Conservation (phyloP, 2,329 filamentous ascomycete genomes). For the Byssothecium circinans region DNA sequence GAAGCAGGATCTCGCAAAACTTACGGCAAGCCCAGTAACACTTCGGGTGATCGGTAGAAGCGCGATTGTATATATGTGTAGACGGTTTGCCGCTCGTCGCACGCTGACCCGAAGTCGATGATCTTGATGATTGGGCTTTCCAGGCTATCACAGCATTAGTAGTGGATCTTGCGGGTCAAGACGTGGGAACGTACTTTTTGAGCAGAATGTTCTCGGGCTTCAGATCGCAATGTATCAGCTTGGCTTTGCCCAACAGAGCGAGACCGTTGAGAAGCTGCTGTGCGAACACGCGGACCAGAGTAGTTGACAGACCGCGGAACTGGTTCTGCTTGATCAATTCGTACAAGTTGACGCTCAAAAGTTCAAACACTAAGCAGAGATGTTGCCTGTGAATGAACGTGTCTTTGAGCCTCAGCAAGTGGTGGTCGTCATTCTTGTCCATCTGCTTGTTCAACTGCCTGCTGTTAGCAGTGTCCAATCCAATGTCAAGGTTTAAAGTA, state of each 20-base stretch:
- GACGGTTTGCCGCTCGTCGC: constrained; percentile 96
- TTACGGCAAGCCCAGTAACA: constrained; percentile 83
- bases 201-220: constrained; percentile 98
- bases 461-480: constrained; percentile 19
- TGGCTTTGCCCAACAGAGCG: constrained; percentile 90
- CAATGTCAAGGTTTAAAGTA: constrained; percentile 3
- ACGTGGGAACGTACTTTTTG: constrained; percentile 69
- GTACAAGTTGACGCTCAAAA: constrained; percentile 96
- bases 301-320: constrained; percentile 95
- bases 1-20: constrained; percentile 18
- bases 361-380: constrained; percentile 92
- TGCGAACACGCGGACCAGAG: constrained; percentile 93
- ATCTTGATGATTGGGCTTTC: constrained; percentile 99
- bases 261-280: constrained; percentile 94
- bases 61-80: constrained; percentile 99
- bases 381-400: constrained; percentile 98
- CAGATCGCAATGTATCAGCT: constrained; percentile 95
- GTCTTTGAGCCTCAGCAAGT: constrained; percentile 90
- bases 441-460: constrained; percentile 93
- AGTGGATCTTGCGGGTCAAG: neutral
- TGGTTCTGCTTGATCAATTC: constrained; percentile 99
- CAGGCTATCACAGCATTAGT: constrained; percentile 55
- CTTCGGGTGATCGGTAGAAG: constrained; percentile 96
- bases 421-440: constrained; percentile 98
- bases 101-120: constrained; percentile 98